Conservation (phyloP, 1,139 yeast species). For the Magnusiomyces paraingens region DNA sequence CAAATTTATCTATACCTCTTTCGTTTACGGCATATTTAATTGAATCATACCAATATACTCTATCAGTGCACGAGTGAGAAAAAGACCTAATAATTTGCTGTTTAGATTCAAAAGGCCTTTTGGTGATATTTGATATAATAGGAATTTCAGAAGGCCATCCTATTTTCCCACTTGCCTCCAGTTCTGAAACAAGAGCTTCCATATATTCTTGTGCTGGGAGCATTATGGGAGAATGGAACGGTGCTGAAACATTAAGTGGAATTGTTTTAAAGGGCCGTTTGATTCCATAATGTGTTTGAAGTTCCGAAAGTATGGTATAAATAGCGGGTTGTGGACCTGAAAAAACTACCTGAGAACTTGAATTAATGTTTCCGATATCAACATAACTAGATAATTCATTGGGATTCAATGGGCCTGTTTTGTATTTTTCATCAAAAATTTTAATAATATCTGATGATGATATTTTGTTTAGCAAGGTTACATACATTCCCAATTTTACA, state of each 20-base stretch:
- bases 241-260: conserved; percentile 44
- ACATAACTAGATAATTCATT: conserved; percentile 12
- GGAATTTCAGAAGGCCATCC: conserved; percentile 23
- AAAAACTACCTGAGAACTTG: conserved; percentile 36
- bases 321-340: conserved; percentile 31
- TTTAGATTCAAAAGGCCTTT: conserved; percentile 26
- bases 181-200: conserved; percentile 16
- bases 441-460: neutral
- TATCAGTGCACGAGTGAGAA: conserved; percentile 25
- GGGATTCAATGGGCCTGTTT: neutral
- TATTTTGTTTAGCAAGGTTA: conserved; percentile 22
- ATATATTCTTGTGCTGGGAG: conserved; percentile 34
- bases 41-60: conserved; percentile 33
- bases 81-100: conserved; percentile 27
- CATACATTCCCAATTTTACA: conserved; percentile 25
- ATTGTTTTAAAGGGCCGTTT: conserved; percentile 28
- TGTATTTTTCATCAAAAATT: neutral
- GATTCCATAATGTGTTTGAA: conserved; percentile 10
- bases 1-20: conserved; percentile 18
- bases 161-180: conserved; percentile 14
- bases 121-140: conserved; percentile 33
- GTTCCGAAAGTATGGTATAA: conserved; percentile 7
- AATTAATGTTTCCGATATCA: conserved; percentile 37
- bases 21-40: conserved; percentile 19
- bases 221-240: conserved; percentile 46